phyloP scores from a whole-genome alignment of 1,284 basidiomycete species.

The Moesziomyces parantarcticus region DNA sequence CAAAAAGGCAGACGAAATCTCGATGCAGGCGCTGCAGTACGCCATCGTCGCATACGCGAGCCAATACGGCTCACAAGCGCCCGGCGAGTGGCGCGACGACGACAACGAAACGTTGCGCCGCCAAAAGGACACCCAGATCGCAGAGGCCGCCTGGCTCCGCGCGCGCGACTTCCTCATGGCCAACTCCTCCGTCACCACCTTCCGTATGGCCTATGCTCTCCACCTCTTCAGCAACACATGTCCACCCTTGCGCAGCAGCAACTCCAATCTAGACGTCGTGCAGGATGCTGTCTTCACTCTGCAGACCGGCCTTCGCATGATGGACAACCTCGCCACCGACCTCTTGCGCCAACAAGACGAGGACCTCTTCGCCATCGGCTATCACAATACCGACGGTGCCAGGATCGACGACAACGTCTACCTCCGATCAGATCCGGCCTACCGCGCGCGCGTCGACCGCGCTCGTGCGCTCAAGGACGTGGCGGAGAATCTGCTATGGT shows the following conservation, averaged over 20 bases:
- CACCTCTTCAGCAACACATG: constrained; percentile 46
- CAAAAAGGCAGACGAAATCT: constrained; percentile 37
- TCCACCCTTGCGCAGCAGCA: constrained; percentile 27
- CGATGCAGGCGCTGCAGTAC: constrained; percentile 39
- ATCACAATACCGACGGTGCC: constrained; percentile 29
- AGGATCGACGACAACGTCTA: constrained; percentile 18
- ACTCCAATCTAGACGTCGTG: constrained; percentile 18
- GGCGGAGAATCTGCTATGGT: constrained; percentile 41
- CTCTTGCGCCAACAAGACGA: constrained; percentile 38
- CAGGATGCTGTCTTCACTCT: constrained; percentile 25
- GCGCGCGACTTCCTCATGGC: constrained; percentile 40
- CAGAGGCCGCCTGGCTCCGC: constrained; percentile 39
- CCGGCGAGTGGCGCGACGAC: constrained; percentile 25
- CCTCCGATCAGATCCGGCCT: constrained; percentile 23
- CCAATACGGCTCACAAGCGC: constrained; percentile 41
- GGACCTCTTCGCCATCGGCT: constrained; percentile 34
- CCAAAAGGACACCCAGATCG: constrained; percentile 38
- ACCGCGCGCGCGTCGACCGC: constrained; percentile 25
- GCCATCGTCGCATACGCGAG: constrained; percentile 45
- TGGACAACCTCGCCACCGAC: constrained; percentile 46
- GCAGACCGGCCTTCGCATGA: constrained; percentile 42
- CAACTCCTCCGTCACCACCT: constrained; percentile 37
- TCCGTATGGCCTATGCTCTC: constrained; percentile 43
- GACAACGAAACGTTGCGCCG: constrained; percentile 17
- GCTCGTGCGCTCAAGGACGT: constrained; percentile 35